Evolutionary conservation across 2,329 filamentous ascomycete species (phyloP).

Genomic region (Trichophyton simii): DNA sequence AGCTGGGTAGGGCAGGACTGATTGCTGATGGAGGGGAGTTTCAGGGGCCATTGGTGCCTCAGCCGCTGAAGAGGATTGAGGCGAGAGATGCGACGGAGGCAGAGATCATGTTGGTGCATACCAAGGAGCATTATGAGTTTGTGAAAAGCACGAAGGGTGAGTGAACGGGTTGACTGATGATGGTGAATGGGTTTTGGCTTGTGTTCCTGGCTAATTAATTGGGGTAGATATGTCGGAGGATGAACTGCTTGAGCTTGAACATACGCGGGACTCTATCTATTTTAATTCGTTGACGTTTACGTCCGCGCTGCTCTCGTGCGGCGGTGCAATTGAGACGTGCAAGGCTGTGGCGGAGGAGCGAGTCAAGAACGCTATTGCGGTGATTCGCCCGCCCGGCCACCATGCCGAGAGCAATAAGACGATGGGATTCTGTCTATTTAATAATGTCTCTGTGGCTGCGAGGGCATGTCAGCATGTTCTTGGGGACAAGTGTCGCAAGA

Average conservation of each 20-base stretch:
- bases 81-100: slow-evolving; percentile 63
- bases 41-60: slow-evolving; percentile 37
- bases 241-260: slow-evolving; percentile 57
- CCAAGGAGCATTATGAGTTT: slow-evolving; percentile 64
- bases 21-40: slow-evolving; percentile 49
- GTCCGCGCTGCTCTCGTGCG: slow-evolving; percentile 71
- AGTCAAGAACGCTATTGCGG: slow-evolving; percentile 89
- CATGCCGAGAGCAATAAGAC: slow-evolving; percentile 77
- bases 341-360: slow-evolving; percentile 71
- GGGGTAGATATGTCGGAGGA: slow-evolving; percentile 37
- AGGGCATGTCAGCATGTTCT: slow-evolving; percentile 73
- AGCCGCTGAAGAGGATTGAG: slow-evolving; percentile 55
- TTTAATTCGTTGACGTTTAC: slow-evolving; percentile 71
- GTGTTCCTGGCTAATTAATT: too few relatives aligned
- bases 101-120: slow-evolving; percentile 73
- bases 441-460: slow-evolving; percentile 92
- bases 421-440: slow-evolving; percentile 95
- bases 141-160: slow-evolving; percentile 47
- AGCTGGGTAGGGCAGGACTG: slow-evolving; percentile 68
- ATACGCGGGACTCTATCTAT: slow-evolving; percentile 64
- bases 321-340: slow-evolving; percentile 91
- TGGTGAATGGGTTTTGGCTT: not conserved
- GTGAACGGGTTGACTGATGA: slow-evolving; percentile 1
- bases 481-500: slow-evolving; percentile 68
- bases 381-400: slow-evolving; percentile 89